Percentiles rank a stretch among this genome's conserved stretches.
Evolutionary conservation across 2,329 filamentous ascomycete genomes (phyloP).

Genomic region (Aspergillus terreus): DNA sequence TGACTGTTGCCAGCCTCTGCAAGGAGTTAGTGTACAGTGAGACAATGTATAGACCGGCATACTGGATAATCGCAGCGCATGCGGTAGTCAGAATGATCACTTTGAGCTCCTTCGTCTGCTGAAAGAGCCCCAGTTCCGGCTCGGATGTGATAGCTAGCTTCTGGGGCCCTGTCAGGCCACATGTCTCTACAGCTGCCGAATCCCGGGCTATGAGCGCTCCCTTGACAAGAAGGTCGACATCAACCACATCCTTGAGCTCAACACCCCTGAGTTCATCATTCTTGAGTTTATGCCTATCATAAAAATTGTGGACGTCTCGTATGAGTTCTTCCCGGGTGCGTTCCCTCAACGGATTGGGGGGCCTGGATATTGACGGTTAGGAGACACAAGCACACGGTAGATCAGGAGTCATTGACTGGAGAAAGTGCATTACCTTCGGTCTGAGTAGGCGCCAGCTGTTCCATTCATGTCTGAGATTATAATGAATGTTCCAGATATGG

Average conservation of each 20-base stretch:
- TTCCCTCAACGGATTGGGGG: constrained; percentile 2
- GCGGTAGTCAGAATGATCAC: constrained; percentile 19
- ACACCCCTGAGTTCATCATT: background rate
- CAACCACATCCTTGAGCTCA: constrained; percentile 5
- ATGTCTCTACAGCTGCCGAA: background rate
- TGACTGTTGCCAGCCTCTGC: constrained; percentile 22
- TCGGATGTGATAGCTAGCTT: background rate
- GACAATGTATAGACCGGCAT: background rate
- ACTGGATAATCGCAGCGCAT: constrained; percentile 23
- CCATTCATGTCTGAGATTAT: too few species aligned
- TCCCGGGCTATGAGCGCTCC: constrained; percentile 10
- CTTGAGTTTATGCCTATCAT: background rate
- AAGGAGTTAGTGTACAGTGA: background rate
- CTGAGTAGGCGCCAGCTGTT: too few species aligned
- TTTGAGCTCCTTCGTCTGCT: constrained; percentile 15
- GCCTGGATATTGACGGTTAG: background rate
- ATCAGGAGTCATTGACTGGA: too few species aligned
- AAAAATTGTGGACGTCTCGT: constrained; percentile 5
- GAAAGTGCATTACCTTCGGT: too few species aligned
- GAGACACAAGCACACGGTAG: too few species aligned
- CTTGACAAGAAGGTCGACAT: constrained; percentile 5
- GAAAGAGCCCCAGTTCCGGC: background rate
- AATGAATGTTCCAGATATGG: too few species aligned
- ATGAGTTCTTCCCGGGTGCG: constrained; percentile 6
- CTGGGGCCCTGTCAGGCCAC: constrained; percentile 4